These are phyloP conservation scores for Xylaria digitata DNA, from an alignment of 2,329 filamentous ascomycete genomes.

Conservation along the genomic window DNA sequence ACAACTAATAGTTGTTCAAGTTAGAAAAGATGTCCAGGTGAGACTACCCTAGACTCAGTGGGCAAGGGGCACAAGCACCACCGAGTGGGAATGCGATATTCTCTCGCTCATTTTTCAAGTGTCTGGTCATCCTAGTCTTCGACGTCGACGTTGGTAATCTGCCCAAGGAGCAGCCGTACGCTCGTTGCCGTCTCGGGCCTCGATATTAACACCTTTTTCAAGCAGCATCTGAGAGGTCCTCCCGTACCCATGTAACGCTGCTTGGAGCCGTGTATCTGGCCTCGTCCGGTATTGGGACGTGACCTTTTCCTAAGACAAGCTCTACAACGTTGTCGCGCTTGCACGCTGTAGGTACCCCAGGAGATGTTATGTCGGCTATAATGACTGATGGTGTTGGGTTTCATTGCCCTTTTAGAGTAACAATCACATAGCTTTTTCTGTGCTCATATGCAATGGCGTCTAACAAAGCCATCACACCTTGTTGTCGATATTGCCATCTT, in stretches of 20 bases:
- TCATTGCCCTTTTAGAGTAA: background rate
- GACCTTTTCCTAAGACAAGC: no score
- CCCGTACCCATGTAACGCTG: background rate
- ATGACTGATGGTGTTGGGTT: background rate
- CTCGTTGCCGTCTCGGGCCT: background rate
- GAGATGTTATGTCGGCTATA: no score
- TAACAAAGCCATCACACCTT: background rate
- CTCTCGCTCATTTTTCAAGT: background rate
- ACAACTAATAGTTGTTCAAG: constrained; percentile 32
- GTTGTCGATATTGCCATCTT: background rate
- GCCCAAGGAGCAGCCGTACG: background rate
- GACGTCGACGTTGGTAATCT: background rate
- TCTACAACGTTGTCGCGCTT: no score
- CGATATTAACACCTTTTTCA: background rate
- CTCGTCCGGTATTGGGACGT: no score
- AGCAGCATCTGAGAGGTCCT: no score
- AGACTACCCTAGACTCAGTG: constrained; percentile 31
- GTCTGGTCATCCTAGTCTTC: background rate
- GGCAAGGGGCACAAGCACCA: constrained; percentile 30
- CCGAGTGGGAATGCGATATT: constrained; percentile 31
- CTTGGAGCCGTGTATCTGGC: background rate
- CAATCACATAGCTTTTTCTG: no score
- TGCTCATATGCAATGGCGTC: background rate
- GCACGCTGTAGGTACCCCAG: no score
- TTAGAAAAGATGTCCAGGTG: constrained; percentile 28